Percentiles rank a stretch among this genome's conserved stretches.
Conservation (phyloP, 1,139 yeast genomes). For the Zygosaccharomyces sapae region DNA sequence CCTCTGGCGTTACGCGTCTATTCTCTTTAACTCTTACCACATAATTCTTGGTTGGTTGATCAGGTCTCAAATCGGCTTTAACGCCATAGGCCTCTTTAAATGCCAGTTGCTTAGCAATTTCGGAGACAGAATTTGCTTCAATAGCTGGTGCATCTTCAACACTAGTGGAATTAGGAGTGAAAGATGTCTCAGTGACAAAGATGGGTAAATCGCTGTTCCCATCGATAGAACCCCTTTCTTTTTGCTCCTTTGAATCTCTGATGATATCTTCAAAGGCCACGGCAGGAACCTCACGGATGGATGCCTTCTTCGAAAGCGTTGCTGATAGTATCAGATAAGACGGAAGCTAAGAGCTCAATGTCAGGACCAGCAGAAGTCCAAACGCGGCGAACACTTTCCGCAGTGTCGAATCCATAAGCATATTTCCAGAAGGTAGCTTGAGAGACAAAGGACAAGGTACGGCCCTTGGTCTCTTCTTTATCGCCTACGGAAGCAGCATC, state of each 20-base stretch:
- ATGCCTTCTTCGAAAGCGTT: conserved; percentile 50
- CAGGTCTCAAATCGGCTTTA: conserved; percentile 69
- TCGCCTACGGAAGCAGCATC: conserved; percentile 58
- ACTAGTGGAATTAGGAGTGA: conserved; percentile 53
- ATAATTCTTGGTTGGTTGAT: conserved; percentile 78
- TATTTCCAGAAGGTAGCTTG: conserved; percentile 80
- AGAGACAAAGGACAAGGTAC: conserved; percentile 67
- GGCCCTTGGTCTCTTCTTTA: conserved; percentile 68
- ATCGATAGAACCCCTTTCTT: conserved; percentile 17
- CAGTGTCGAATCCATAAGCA: conserved; percentile 52
- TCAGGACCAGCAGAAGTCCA: conserved; percentile 78
- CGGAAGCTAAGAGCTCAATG: conserved; percentile 79
- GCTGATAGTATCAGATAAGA: conserved; percentile 64
- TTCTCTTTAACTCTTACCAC: conserved; percentile 88
- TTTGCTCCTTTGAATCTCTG: conserved; percentile 34
- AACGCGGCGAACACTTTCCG: conserved; percentile 71
- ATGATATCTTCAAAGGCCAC: conserved; percentile 38
- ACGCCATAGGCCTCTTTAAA: conserved; percentile 77
- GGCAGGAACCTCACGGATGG: conserved; percentile 37
- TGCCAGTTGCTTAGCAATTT: conserved; percentile 64
- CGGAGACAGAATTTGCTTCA: conserved; percentile 46
- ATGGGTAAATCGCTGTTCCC: conserved; percentile 39
- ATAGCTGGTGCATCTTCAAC: conserved; percentile 33
- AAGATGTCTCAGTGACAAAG: conserved; percentile 58
- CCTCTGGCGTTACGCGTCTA: conserved; percentile 85